phyloP scores from a whole-genome alignment of 805 yeast species.

The Wickerhamiella sergipiensis region DNA sequence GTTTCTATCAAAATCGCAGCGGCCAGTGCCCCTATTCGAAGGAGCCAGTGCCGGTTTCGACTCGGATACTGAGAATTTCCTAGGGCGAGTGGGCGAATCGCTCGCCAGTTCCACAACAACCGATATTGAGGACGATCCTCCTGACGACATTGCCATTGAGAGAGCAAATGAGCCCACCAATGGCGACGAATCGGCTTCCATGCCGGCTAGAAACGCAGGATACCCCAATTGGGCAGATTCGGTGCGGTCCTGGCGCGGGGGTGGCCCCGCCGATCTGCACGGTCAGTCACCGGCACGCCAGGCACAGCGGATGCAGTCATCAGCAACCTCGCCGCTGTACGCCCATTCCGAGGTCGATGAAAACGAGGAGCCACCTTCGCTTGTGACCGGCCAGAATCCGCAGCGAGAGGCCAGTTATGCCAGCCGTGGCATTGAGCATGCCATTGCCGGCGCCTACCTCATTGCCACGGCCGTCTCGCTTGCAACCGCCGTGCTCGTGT shows the following conservation, averaged over 20 bases:
- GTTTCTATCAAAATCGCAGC: constrained; percentile 22
- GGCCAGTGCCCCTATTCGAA: constrained; percentile 21
- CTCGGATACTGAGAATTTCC: constrained; percentile 16
- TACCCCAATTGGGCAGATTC: not conserved
- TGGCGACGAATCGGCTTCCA: not conserved
- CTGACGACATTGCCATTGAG: constrained; percentile 21
- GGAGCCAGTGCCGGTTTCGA: constrained; percentile 10
- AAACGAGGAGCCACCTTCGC: not conserved
- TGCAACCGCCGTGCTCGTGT: constrained; percentile 14
- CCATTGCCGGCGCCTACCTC: constrained; percentile 10
- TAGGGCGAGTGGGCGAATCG: constrained; percentile 12
- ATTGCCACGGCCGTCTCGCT: constrained; percentile 11
- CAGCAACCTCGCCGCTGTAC: not conserved
- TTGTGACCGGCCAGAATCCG: not conserved
- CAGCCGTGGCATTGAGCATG: constrained; percentile 6
- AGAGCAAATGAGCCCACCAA: not conserved
- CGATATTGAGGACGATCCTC: constrained; percentile 17
- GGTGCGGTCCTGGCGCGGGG: not conserved
- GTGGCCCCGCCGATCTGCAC: not conserved
- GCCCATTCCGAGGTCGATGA: not conserved
- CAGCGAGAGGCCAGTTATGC: not conserved
- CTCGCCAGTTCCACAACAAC: constrained; percentile 2
- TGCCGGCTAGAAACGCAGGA: not conserved
- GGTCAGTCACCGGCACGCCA: not conserved
- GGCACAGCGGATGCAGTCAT: not conserved